Percentiles rank a stretch among this genome's conserved stretches.
These are phyloP conservation scores for Lolium perenne DNA, from an alignment of 176 grass and related monocot species.

Conservation along the genomic window DNA sequence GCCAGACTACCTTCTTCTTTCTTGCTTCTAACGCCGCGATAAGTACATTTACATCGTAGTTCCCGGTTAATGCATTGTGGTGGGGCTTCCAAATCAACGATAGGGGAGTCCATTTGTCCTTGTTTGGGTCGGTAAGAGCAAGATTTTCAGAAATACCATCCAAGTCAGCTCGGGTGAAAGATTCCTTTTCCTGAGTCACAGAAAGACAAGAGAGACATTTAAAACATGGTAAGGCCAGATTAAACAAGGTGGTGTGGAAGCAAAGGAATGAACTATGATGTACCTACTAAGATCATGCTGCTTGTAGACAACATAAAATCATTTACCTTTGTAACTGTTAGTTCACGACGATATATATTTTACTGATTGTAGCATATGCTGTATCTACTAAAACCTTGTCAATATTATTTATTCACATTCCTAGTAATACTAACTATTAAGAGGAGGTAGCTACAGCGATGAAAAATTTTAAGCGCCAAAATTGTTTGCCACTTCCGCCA, in stretches of 20 bases:
- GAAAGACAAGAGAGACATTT: constrained; percentile 30
- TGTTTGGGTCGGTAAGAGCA: constrained; percentile 60
- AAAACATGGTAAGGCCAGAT: background rate
- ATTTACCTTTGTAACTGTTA: background rate
- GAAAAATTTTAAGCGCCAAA: too few relatives aligned
- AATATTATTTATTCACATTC: too few relatives aligned
- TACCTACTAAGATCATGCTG: background rate
- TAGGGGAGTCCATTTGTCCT: constrained; percentile 63
- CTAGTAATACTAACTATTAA: too few relatives aligned
- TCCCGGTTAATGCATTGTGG: constrained; percentile 80
- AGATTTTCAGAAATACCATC: constrained; percentile 68
- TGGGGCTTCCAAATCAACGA: constrained; percentile 83
- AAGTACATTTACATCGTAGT: constrained; percentile 96
- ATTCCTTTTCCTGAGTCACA: constrained; percentile 72
- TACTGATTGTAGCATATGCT: background rate
- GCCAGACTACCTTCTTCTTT: constrained; percentile 84
- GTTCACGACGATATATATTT: background rate
- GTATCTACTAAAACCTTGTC: too few relatives aligned
- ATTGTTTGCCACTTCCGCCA: too few relatives aligned
- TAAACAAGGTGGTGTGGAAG: background rate
- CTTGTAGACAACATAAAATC: background rate
- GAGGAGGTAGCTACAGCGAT: too few relatives aligned
- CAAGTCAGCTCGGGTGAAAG: constrained; percentile 71
- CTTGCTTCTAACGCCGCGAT: constrained; percentile 64
- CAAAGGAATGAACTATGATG: background rate